Conservation (phyloP, 345 rosid genomes). For the Capsella bursapastoris region DNA sequence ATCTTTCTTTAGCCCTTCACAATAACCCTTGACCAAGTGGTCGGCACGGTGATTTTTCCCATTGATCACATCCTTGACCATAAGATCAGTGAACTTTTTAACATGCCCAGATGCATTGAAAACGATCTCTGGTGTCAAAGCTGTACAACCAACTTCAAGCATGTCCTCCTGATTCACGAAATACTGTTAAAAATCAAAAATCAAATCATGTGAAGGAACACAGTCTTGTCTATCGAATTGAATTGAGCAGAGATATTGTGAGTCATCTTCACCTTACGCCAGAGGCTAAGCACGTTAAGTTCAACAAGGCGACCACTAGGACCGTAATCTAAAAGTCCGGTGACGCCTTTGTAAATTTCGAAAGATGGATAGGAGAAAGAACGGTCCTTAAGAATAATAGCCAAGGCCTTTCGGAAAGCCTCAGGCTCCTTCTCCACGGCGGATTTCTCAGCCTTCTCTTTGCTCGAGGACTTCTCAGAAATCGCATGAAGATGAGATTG, state of each 20-base stretch:
- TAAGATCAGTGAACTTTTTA: no score
- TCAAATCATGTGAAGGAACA: background rate
- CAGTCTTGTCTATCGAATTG: background rate
- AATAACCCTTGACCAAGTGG: no score
- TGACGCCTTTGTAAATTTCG: background rate
- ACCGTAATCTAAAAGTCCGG: background rate
- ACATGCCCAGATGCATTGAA: no score
- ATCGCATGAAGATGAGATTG: no score
- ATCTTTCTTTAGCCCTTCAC: no score
- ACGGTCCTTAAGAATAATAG: background rate
- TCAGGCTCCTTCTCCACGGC: background rate
- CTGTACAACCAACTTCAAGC: background rate
- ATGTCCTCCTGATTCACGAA: background rate
- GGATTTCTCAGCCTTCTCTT: no score
- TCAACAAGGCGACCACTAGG: background rate
- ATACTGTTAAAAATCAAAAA: background rate
- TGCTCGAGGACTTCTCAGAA: no score
- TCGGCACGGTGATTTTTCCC: no score
- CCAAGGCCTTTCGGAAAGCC: background rate
- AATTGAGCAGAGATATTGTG: background rate
- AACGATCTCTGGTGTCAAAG: background rate
- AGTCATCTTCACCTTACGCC: background rate
- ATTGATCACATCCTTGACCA: no score
- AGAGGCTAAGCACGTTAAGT: background rate
- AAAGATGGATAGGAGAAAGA: background rate